These are phyloP conservation scores for Boletus edulis DNA, from an alignment of 768 basidiomycete species.

Conservation along the genomic window DNA sequence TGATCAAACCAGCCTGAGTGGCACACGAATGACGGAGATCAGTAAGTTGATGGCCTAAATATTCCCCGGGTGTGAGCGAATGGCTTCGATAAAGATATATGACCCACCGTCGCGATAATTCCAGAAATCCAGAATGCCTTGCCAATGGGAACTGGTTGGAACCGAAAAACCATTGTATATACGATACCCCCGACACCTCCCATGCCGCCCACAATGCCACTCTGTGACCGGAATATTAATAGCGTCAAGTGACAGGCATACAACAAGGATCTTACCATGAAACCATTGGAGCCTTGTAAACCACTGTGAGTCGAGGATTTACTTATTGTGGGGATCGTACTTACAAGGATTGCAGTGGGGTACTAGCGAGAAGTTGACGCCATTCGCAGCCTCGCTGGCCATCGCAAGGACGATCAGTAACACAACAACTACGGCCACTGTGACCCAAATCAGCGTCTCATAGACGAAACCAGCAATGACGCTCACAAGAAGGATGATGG, in stretches of 20 bases:
- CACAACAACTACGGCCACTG: background rate
- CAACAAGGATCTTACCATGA: conserved; percentile 26
- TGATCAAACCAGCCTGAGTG: background rate
- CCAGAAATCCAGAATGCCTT: conserved; percentile 45
- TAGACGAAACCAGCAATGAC: background rate
- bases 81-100: background rate
- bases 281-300: conserved; percentile 6
- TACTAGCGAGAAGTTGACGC: conserved; percentile 3
- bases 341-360: conserved; percentile 8
- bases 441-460: background rate
- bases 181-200: conserved; percentile 47
- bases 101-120: conserved; percentile 35
- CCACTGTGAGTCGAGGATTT: background rate
- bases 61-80: background rate
- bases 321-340: background rate
- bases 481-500: conserved; percentile 19
- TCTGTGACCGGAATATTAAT: conserved; percentile 6
- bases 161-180: conserved; percentile 39
- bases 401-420: background rate
- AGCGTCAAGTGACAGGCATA: background rate
- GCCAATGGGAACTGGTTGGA: conserved; percentile 1
- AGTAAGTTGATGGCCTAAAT: conserved; percentile 7
- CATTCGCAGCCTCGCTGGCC: background rate
- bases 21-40: conserved; percentile 10
- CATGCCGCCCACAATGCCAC: conserved; percentile 39